Evolutionary conservation across 2,329 filamentous ascomycete species (phyloP).

Genomic region (Tolypocladium guangdongense): DNA sequence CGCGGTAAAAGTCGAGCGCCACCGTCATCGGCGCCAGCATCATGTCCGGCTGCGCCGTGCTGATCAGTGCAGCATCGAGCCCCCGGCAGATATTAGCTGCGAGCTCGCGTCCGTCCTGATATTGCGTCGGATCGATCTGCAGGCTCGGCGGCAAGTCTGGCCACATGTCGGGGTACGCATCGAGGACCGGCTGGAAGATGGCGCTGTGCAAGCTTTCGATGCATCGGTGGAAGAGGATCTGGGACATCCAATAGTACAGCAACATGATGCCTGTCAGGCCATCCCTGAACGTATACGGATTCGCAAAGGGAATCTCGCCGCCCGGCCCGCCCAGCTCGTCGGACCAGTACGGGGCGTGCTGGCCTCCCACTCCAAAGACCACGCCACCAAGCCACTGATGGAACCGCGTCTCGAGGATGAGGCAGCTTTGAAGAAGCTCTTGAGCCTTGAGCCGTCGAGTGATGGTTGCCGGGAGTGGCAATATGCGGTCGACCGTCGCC

Average conservation of each 20-base stretch:
- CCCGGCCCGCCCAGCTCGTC: slow-evolving; percentile 18
- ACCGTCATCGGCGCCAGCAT: slow-evolving; percentile 31
- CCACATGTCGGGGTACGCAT: slow-evolving; percentile 27
- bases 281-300: slow-evolving; percentile 33
- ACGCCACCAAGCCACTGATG: slow-evolving; percentile 33
- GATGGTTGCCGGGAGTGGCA: slow-evolving; percentile 25
- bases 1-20: slow-evolving; percentile 30
- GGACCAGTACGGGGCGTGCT: slow-evolving; percentile 28
- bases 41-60: slow-evolving; percentile 35
- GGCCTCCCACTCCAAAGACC: slow-evolving; percentile 12
- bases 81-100: slow-evolving; percentile 40
- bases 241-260: slow-evolving; percentile 42
- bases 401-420: slow-evolving; percentile 36
- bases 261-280: slow-evolving; percentile 33
- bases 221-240: slow-evolving; percentile 37
- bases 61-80: slow-evolving; percentile 34
- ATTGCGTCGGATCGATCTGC: slow-evolving; percentile 29
- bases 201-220: slow-evolving; percentile 33
- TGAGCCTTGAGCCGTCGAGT: slow-evolving; percentile 33
- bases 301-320: slow-evolving; percentile 30
- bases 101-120: slow-evolving; percentile 31
- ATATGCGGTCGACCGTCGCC: slow-evolving; percentile 30
- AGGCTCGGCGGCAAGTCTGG: slow-evolving; percentile 25
- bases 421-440: slow-evolving; percentile 35
- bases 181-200: slow-evolving; percentile 32